Percentiles rank a stretch among this genome's conserved stretches.
phyloP scores from a whole-genome alignment of 306 rosid genomes.

The Pterocarpus macrocarpus region DNA sequence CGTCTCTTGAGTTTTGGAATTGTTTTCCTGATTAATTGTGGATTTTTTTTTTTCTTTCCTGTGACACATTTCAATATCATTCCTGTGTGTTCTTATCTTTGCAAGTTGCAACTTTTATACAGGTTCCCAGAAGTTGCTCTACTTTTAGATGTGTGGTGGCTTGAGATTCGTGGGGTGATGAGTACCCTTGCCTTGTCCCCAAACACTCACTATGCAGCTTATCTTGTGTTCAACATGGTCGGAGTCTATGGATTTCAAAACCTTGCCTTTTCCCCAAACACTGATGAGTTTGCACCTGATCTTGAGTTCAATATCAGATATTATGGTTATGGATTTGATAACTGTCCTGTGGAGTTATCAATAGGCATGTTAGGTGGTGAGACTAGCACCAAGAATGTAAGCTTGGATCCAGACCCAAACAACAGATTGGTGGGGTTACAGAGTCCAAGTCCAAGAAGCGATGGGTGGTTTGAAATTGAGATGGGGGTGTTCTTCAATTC shows the following conservation, averaged over 20 bases:
- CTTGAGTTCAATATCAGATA: conserved; percentile 62
- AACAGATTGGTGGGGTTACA: neutral
- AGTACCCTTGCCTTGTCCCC: conserved; percentile 57
- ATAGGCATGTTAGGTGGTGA: conserved; percentile 42
- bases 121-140: conserved; percentile 73
- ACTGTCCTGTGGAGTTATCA: conserved; percentile 52
- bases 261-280: conserved; percentile 58
- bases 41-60: neutral
- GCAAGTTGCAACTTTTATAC: conserved; percentile 7
- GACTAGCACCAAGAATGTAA: conserved; percentile 31
- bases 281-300: conserved; percentile 57
- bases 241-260: too few relatives aligned
- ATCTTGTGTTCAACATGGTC: conserved; percentile 63
- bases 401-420: conserved; percentile 31
- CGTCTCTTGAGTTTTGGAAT: neutral
- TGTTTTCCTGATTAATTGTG: neutral
- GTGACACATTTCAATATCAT: neutral
- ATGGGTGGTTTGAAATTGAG: conserved; percentile 79
- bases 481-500: conserved; percentile 71
- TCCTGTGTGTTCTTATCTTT: neutral
- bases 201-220: conserved; percentile 54
- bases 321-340: conserved; percentile 43
- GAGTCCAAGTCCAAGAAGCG: conserved; percentile 55
- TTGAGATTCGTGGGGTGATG: conserved; percentile 69
- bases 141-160: conserved; percentile 69